Conservation (phyloP, 345 rosid species). For the Heritiera littoralis region DNA sequence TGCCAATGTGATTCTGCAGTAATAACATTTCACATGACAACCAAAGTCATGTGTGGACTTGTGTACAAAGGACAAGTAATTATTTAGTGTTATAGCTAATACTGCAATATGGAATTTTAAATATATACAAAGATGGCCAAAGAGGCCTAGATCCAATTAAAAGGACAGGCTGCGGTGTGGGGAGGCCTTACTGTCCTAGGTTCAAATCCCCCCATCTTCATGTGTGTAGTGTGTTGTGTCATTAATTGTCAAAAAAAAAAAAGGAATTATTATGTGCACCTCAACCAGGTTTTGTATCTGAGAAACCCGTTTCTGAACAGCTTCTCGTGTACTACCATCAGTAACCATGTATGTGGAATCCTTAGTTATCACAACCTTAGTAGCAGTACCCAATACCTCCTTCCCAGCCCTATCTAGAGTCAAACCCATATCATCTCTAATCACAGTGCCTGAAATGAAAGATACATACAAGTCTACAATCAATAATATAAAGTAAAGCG, state of each 20-base stretch:
- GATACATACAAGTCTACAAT: neutral
- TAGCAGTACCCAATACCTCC: slow-evolving; percentile 77
- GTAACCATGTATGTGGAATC: slow-evolving; percentile 82
- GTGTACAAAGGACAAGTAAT: neutral
- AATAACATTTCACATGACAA: neutral
- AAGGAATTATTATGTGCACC: slow-evolving; percentile 44
- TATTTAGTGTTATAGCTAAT: neutral
- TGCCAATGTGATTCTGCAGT: neutral
- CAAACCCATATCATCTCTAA: slow-evolving; percentile 80
- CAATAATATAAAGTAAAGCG: neutral
- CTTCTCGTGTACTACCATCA: slow-evolving; percentile 63
- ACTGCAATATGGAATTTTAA: neutral
- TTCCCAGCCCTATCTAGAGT: slow-evolving; percentile 71
- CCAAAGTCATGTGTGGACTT: neutral
- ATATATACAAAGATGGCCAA: neutral
- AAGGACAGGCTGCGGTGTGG: neutral
- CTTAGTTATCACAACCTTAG: slow-evolving; percentile 67
- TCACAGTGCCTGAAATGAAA: slow-evolving; percentile 62
- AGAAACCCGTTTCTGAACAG: slow-evolving; percentile 74
- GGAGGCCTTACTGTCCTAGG: neutral
- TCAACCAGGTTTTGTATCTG: slow-evolving; percentile 63
- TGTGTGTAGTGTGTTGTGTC: neutral
- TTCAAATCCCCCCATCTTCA: slow-evolving; percentile 2
- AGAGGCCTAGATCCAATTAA: neutral
- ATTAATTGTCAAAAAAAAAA: neutral